A percentile compares a stretch with the other conserved stretches of the same genome.
Conservation (phyloP, 306 rosid species). For the Quercus glauca region DNA sequence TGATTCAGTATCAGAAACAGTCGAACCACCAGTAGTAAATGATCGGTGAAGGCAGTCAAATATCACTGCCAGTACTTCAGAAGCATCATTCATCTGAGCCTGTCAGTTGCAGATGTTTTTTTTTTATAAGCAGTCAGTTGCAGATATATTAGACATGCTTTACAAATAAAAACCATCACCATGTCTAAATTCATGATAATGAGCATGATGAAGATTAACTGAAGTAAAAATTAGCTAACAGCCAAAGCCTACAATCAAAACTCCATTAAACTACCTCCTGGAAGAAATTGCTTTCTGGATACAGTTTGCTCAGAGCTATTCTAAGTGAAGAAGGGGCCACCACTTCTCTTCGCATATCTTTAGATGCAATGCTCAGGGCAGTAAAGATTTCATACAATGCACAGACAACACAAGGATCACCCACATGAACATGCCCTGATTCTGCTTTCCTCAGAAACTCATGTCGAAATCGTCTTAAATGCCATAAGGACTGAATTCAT, state of each 20-base stretch:
- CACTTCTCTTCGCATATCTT: constrained; percentile 64
- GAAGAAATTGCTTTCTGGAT: constrained; percentile 84
- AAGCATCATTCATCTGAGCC: constrained; percentile 99
- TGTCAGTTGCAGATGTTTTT: constrained; percentile 30
- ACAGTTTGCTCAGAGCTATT: constrained; percentile 87
- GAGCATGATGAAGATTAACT: neutral
- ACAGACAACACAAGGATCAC: constrained; percentile 93
- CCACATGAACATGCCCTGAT: constrained; percentile 81
- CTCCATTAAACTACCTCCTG: constrained; percentile 66
- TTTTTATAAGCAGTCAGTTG: constrained; percentile 16
- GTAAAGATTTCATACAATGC: constrained; percentile 75
- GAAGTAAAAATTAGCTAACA: neutral
- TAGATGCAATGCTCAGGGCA: constrained; percentile 66
- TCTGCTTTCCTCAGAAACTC: constrained; percentile 77
- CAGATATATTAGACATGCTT: constrained; percentile 31
- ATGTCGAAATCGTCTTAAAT: constrained; percentile 69
- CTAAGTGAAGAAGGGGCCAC: constrained; percentile 92
- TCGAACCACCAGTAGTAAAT: constrained; percentile 52
- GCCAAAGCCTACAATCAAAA: constrained; percentile 1
- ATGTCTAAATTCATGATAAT: constrained; percentile 16
- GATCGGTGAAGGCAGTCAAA: constrained; percentile 92
- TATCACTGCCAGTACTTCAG: constrained; percentile 87
- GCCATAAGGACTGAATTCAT: constrained; percentile 89
- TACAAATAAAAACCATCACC: constrained; percentile 12
- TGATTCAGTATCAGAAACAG: constrained; percentile 60